Percentiles rank a stretch among this genome's conserved stretches.
Conservation (phyloP, 2,329 filamentous ascomycete genomes). For the Claviceps capensis region DNA sequence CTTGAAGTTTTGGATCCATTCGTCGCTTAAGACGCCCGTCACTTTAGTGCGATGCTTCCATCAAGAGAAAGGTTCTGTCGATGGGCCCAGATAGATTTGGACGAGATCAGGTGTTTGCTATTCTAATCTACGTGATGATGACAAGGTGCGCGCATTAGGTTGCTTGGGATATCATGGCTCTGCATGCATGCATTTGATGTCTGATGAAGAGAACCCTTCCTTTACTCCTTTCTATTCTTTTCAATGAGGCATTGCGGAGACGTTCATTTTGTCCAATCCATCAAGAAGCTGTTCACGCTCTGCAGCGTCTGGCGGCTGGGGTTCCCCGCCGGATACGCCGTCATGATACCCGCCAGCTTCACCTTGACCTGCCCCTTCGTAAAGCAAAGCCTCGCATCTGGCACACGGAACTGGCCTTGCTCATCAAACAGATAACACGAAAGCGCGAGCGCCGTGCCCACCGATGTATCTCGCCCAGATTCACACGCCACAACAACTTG, state of each 20-base stretch:
- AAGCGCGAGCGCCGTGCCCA: constrained; percentile 64
- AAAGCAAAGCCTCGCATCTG: constrained; percentile 23
- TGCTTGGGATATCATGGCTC: too few relatives aligned
- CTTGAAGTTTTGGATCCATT: constrained; percentile 3
- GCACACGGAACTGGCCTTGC: constrained; percentile 32
- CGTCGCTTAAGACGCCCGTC: background rate
- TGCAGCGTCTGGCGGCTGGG: constrained; percentile 77
- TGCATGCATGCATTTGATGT: too few relatives aligned
- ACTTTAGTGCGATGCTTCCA: background rate
- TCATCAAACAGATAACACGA: constrained; percentile 61
- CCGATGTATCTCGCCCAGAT: constrained; percentile 65
- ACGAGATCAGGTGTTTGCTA: too few relatives aligned
- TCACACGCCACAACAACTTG: constrained; percentile 53
- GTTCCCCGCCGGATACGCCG: constrained; percentile 63
- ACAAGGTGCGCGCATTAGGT: too few relatives aligned
- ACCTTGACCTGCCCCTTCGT: constrained; percentile 68
- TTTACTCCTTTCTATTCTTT: background rate
- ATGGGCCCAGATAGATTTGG: too few relatives aligned
- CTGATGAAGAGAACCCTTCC: background rate
- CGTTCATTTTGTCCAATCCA: constrained; percentile 37
- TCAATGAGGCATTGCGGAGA: background rate
- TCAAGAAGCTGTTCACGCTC: constrained; percentile 81
- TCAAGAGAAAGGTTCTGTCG: too few relatives aligned
- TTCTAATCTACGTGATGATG: too few relatives aligned
- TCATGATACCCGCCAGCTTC: constrained; percentile 70